Conservation (phyloP, 1,139 yeast genomes). For the Scheffersomyces insectosa region DNA sequence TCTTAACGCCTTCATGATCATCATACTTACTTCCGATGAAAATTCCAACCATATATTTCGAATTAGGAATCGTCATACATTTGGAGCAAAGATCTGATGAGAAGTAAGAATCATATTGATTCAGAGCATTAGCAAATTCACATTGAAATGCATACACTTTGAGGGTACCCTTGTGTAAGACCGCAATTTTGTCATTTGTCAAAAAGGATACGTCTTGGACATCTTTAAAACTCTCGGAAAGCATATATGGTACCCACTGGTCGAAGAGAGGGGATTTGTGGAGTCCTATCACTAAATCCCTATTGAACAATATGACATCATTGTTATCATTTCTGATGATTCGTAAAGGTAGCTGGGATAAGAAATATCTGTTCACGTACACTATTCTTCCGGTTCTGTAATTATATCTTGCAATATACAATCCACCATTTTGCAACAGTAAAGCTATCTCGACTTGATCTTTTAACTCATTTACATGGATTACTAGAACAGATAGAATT, state of each 20-base stretch:
- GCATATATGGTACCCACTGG: slow-evolving; percentile 7
- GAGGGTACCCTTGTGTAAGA: slow-evolving; percentile 8
- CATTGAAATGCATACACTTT: slow-evolving; percentile 8
- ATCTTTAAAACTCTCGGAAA: slow-evolving; percentile 3
- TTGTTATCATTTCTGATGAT: slow-evolving; percentile 8
- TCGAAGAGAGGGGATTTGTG: slow-evolving; percentile 1
- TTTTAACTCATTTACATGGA: too few species aligned
- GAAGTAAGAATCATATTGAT: slow-evolving; percentile 14
- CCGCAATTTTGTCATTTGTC: slow-evolving; percentile 4
- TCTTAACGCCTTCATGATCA: slow-evolving; percentile 15
- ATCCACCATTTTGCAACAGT: too few species aligned
- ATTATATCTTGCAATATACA: not conserved
- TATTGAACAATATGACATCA: slow-evolving; percentile 13
- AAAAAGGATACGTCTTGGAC: slow-evolving; percentile 13
- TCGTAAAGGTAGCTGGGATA: slow-evolving; percentile 11
- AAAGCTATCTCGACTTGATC: too few species aligned
- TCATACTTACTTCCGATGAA: slow-evolving; percentile 16
- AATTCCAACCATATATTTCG: slow-evolving; percentile 16
- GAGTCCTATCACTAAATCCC: slow-evolving; percentile 8
- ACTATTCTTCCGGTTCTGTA: not conserved
- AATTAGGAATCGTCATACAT: slow-evolving; percentile 12
- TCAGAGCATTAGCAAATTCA: slow-evolving; percentile 4
- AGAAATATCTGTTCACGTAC: too few species aligned
- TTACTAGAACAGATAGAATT: too few species aligned
- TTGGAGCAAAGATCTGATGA: slow-evolving; percentile 6